These are phyloP conservation scores for Nemania abortiva DNA, from an alignment of 2,329 filamentous ascomycete species.

Conservation along the genomic window DNA sequence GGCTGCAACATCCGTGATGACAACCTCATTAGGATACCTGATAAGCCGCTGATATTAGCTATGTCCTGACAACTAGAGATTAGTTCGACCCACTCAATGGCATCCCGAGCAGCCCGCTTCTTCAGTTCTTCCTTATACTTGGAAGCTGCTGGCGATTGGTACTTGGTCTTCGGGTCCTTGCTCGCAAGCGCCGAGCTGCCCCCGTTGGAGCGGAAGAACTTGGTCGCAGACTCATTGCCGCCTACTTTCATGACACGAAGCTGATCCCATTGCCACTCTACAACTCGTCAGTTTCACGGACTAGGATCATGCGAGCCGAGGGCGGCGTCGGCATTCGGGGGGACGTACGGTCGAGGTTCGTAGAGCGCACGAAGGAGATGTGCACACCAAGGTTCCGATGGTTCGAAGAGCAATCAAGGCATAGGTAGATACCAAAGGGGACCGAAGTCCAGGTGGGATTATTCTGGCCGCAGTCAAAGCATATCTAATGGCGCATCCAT, in stretches of 20 bases:
- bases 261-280: slow-evolving; percentile 99
- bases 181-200: slow-evolving; percentile 93
- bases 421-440: slow-evolving; percentile 96
- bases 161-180: slow-evolving; percentile 98
- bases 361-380: slow-evolving; percentile 98
- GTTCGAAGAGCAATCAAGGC: slow-evolving; percentile 96
- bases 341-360: slow-evolving; percentile 94
- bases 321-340: slow-evolving; percentile 6
- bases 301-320: slow-evolving; percentile 2
- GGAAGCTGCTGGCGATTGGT: slow-evolving; percentile 89
- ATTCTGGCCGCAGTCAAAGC: slow-evolving; percentile 98
- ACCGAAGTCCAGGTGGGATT: slow-evolving; percentile 99
- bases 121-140: slow-evolving; percentile 99
- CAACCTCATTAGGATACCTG: slow-evolving; percentile 86
- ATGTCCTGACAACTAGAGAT: slow-evolving; percentile 34
- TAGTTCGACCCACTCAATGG: slow-evolving; percentile 75
- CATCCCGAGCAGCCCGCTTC: slow-evolving; percentile 83
- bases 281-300: slow-evolving; percentile 44
- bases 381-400: slow-evolving; percentile 98
- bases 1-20: slow-evolving; percentile 78
- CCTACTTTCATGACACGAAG: slow-evolving; percentile 97
- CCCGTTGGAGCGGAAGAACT: slow-evolving; percentile 97
- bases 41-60: slow-evolving; percentile 27
- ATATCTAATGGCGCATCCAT: slow-evolving; percentile 67
- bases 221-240: slow-evolving; percentile 96